Evolutionary conservation across 768 basidiomycete genomes (phyloP).

Genomic region (Glaciozyma martinii): DNA sequence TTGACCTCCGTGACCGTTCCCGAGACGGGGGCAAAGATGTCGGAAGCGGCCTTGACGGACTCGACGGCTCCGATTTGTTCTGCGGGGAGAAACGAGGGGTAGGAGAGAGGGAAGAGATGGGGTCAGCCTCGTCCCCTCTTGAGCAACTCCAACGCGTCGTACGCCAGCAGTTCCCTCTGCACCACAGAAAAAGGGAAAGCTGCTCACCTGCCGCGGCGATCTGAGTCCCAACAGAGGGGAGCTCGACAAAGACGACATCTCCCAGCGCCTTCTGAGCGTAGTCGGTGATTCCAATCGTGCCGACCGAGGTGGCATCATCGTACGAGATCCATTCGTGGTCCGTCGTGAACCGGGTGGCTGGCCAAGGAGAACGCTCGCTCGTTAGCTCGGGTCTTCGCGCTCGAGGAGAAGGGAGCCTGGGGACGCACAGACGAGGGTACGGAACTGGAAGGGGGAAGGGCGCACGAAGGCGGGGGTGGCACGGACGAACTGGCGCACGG

Average conservation of each 20-base stretch:
- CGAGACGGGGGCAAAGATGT: conserved; percentile 74
- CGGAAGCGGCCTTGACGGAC: conserved; percentile 36
- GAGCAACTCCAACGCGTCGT: no score
- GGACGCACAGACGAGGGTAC: background rate
- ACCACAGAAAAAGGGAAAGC: background rate
- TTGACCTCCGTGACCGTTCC: conserved; percentile 77
- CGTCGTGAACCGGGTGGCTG: conserved; percentile 53
- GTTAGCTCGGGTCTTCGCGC: no score
- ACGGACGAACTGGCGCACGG: background rate
- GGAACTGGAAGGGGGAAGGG: background rate
- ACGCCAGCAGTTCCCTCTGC: no score
- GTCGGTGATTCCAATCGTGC: conserved; percentile 76
- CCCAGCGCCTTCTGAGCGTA: conserved; percentile 86
- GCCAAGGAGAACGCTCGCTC: no score
- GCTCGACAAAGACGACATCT: conserved; percentile 94
- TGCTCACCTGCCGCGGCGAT: conserved; percentile 65
- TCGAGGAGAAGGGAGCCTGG: background rate
- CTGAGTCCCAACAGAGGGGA: conserved; percentile 57
- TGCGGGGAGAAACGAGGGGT: background rate
- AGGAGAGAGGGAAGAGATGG: background rate
- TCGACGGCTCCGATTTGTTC: conserved; percentile 35
- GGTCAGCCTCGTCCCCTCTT: background rate
- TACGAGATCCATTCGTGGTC: conserved; percentile 82
- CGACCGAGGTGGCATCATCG: conserved; percentile 64
- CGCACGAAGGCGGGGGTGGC: background rate